A percentile compares a stretch with the other conserved stretches of the same genome.
Evolutionary conservation across 2,329 filamentous ascomycete species (phyloP).

Genomic region (Sporothrix phasma): DNA sequence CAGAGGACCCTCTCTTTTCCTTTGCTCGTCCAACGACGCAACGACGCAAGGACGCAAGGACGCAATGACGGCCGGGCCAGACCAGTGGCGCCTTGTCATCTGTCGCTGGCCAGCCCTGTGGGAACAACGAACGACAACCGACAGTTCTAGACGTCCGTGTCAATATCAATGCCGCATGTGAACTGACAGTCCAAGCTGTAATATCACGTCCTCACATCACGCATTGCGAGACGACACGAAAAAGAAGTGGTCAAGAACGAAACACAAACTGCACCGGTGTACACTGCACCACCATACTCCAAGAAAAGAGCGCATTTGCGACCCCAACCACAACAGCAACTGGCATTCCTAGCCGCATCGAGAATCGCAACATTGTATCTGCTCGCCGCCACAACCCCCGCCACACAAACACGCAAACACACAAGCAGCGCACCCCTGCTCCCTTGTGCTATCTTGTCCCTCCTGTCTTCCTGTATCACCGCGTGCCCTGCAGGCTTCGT

Average conservation of each 20-base stretch:
- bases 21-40: not conserved
- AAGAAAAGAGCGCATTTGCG: not conserved
- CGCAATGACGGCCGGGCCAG: conserved; percentile 4
- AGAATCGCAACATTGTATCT: not conserved
- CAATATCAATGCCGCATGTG: too few relatives aligned
- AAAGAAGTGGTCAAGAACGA: not conserved
- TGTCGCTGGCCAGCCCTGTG: not conserved
- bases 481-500: not conserved
- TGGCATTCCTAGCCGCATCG: not conserved
- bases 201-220: not conserved
- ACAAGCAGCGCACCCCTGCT: not conserved
- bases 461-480: not conserved
- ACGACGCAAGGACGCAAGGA: too few relatives aligned
- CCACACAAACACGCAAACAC: too few relatives aligned
- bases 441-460: too few relatives aligned
- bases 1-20: not conserved
- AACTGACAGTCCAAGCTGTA: not conserved
- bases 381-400: not conserved
- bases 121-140: not conserved
- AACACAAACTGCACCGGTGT: not conserved
- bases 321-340: not conserved
- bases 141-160: not conserved
- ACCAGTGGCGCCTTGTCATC: not conserved
- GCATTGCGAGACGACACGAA: not conserved
- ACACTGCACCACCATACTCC: too few relatives aligned